phyloP scores from a whole-genome alignment of 2,329 filamentous ascomycete genomes.

The Nigrospora oryzae region DNA sequence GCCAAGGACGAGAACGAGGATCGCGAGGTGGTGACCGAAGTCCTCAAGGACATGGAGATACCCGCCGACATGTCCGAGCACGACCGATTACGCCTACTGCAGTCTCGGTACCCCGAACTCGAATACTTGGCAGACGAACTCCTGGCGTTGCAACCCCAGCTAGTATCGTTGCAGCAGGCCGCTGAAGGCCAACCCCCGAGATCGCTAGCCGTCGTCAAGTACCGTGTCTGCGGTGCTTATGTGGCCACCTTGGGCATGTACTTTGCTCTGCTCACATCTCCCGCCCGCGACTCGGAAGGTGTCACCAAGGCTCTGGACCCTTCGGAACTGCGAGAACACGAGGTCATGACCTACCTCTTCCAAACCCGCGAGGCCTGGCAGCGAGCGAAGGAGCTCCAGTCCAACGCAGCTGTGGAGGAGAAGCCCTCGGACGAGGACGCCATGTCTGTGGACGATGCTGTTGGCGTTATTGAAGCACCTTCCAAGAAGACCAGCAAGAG shows the following conservation, averaged over 20 bases:
- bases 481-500: constrained; percentile 14
- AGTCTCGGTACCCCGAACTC: constrained; percentile 84
- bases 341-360: constrained; percentile 79
- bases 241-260: constrained; percentile 85
- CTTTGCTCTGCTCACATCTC: constrained; percentile 84
- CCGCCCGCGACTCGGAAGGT: constrained; percentile 50
- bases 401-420: constrained; percentile 7
- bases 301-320: constrained; percentile 58
- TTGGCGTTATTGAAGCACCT: constrained; percentile 14
- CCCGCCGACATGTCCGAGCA: constrained; percentile 68
- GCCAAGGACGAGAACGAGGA: constrained; percentile 32
- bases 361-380: constrained; percentile 76
- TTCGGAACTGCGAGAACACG: constrained; percentile 76
- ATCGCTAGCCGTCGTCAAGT: constrained; percentile 60
- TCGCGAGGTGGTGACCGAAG: constrained; percentile 65
- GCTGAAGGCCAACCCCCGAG: constrained; percentile 42
- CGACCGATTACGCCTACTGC: constrained; percentile 68
- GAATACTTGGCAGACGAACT: constrained; percentile 79
- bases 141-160: constrained; percentile 57
- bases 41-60: constrained; percentile 77
- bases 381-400: constrained; percentile 57
- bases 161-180: constrained; percentile 49
- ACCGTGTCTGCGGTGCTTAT: constrained; percentile 77
- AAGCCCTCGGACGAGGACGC: constrained; percentile 19
- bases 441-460: constrained; percentile 23